A percentile compares a stretch with the other conserved stretches of the same genome.
These are phyloP conservation scores for Piper longum DNA, from an alignment of 164 flowering plant genomes.

Conservation along the genomic window DNA sequence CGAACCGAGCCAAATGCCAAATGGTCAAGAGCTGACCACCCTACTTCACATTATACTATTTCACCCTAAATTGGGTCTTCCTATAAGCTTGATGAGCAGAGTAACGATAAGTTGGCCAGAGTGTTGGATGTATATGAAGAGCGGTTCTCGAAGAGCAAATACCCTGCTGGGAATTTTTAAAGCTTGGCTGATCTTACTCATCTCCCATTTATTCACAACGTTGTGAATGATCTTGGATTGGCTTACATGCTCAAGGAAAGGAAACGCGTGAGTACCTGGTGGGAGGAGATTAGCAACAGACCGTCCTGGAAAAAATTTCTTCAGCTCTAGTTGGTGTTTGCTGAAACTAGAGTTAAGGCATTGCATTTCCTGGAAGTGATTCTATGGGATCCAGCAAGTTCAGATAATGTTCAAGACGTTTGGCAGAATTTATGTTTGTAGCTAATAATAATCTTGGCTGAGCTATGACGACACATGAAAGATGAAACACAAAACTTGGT, in stretches of 20 bases:
- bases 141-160: constrained; percentile 8
- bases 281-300: constrained; percentile 21
- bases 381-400: background rate
- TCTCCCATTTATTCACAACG: constrained; percentile 24
- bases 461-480: background rate
- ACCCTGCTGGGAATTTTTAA: constrained; percentile 28
- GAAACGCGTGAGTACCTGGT: constrained; percentile 48
- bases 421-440: background rate
- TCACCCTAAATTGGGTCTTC: constrained; percentile 6
- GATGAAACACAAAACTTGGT: too few species aligned
- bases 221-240: constrained; percentile 32
- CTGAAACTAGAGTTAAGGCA: background rate
- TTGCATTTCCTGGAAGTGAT: background rate
- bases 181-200: constrained; percentile 48
- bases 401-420: background rate
- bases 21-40: too few species aligned
- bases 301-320: constrained; percentile 21
- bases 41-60: constrained; percentile 21
- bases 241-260: constrained; percentile 27
- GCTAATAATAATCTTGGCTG: background rate
- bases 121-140: constrained; percentile 7
- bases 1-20: too few species aligned
- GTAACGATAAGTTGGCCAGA: constrained; percentile 15
- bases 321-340: background rate
- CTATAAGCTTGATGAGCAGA: constrained; percentile 13